Evolutionary conservation across 768 basidiomycete species (phyloP).

Genomic region (Amanita subjunquillea): DNA sequence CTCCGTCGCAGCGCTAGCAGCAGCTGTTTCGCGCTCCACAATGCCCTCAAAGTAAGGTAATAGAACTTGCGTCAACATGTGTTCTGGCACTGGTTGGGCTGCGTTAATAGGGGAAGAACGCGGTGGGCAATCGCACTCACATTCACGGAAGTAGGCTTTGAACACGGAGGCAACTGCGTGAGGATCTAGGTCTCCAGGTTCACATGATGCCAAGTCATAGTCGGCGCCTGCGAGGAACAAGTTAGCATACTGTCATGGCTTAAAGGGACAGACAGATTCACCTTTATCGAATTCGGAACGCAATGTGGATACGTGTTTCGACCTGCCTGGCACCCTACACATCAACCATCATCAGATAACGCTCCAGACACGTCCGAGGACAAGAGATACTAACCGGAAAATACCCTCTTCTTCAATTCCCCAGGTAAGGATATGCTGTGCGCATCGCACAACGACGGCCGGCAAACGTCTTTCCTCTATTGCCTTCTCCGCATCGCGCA

Average conservation of each 20-base stretch:
- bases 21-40: constrained; percentile 43
- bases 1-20: constrained; percentile 20
- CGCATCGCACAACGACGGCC: constrained; percentile 72
- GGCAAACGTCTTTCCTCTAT: constrained; percentile 51
- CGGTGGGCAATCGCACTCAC: constrained; percentile 37
- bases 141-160: constrained; percentile 86
- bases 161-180: constrained; percentile 91
- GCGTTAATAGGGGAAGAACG: constrained; percentile 3
- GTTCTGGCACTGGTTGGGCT: constrained; percentile 61
- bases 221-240: constrained; percentile 56
- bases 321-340: constrained; percentile 70
- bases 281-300: constrained; percentile 78
- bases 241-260: background rate
- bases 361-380: constrained; percentile 4
- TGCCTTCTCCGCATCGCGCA: constrained; percentile 18
- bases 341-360: constrained; percentile 6
- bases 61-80: constrained; percentile 67
- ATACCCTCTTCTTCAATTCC: constrained; percentile 81
- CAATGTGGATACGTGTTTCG: constrained; percentile 69
- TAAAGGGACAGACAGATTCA: constrained; percentile 11
- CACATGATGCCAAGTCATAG: constrained; percentile 68
- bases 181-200: constrained; percentile 84
- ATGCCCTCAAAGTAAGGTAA: constrained; percentile 73
- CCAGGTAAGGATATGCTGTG: constrained; percentile 75
- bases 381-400: constrained; percentile 52